Evolutionary conservation across 148 eudicot genomes (phyloP).

Genomic region (Camellia japonica): DNA sequence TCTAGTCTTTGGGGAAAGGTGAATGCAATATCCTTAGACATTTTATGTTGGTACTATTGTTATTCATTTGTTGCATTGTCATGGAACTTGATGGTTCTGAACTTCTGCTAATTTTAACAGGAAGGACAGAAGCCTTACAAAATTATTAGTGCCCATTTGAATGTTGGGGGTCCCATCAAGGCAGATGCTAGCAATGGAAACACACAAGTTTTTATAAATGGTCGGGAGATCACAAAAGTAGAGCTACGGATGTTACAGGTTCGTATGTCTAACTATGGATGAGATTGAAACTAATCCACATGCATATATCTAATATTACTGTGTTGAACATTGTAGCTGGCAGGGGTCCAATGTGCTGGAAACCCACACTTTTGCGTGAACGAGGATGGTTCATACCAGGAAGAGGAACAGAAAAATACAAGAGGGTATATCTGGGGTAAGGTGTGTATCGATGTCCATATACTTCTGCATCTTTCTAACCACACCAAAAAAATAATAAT

Average conservation of each 20-base stretch:
- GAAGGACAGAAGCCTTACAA: constrained; percentile 94
- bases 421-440: constrained; percentile 98
- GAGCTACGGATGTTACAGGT: constrained; percentile 99
- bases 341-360: constrained; percentile 99
- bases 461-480: not conserved
- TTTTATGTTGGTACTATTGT: constrained; percentile 3
- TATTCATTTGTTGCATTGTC: constrained; percentile 15
- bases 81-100: constrained; percentile 8
- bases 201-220: constrained; percentile 90
- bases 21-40: constrained; percentile 16
- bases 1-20: constrained; percentile 99
- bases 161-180: constrained; percentile 83
- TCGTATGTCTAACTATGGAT: constrained; percentile 5
- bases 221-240: constrained; percentile 92
- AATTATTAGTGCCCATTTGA: constrained; percentile 84
- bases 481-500: not conserved
- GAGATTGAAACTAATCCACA: constrained; percentile 2
- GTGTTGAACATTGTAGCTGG: constrained; percentile 52
- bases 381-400: constrained; percentile 98
- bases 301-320: constrained; percentile 9
- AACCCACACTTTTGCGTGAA: constrained; percentile 99
- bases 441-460: constrained; percentile 37
- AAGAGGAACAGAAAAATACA: constrained; percentile 96
- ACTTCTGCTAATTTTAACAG: constrained; percentile 35
- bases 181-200: constrained; percentile 89